Conservation (phyloP, 73 alveolate genomes). For the Paramecium octaurelia region DNA sequence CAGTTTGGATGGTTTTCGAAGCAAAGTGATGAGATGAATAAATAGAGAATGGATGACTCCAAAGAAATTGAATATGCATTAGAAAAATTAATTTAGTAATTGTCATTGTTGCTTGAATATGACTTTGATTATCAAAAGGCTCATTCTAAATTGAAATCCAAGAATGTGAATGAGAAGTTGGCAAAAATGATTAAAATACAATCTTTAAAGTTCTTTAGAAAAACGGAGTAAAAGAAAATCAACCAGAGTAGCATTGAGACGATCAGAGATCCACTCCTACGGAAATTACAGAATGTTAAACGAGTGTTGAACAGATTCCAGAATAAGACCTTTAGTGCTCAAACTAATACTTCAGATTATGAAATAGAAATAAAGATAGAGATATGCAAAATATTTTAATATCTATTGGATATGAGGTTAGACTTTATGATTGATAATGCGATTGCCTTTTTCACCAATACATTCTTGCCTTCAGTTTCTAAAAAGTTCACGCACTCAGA, state of each 20-base stretch:
- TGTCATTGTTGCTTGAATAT: not conserved
- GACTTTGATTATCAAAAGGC: slow-evolving; percentile 26
- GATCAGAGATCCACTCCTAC: slow-evolving; percentile 6
- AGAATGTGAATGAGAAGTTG: not conserved
- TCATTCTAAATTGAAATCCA: not conserved
- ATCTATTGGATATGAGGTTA: slow-evolving; percentile 5
- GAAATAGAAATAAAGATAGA: slow-evolving; percentile 45
- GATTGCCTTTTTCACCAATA: not conserved
- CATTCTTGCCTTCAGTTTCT: not conserved
- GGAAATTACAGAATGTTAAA: not conserved
- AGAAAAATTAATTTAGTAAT: not conserved
- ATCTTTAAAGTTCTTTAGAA: not conserved
- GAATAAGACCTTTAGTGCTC: not conserved
- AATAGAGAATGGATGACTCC: not conserved
- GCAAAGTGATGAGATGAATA: not conserved
- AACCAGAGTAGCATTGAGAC: not conserved
- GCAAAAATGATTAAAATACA: not conserved
- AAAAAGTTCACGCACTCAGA: not conserved
- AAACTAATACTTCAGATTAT: slow-evolving; percentile 4
- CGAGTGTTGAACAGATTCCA: not conserved
- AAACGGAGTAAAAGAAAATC: not conserved
- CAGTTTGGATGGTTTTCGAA: slow-evolving; percentile 9
- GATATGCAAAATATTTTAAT: slow-evolving; percentile 10
- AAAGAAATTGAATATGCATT: not conserved
- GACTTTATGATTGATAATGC: slow-evolving; percentile 46